Evolutionary conservation across 768 basidiomycete species (phyloP).

Genomic region (Tephrocybe sp.): DNA sequence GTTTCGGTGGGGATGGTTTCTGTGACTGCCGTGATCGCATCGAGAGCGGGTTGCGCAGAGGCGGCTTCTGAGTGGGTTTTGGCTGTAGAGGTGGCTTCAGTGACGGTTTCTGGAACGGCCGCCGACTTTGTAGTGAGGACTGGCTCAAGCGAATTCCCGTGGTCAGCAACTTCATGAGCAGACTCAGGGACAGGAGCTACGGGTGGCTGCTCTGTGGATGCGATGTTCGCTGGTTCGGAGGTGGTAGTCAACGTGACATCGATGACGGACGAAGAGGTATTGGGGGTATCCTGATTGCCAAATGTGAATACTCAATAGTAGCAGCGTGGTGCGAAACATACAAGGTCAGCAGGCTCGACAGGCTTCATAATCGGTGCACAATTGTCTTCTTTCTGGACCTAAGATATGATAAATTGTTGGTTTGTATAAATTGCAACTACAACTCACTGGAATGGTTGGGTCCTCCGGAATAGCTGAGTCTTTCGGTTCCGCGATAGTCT

Average conservation of each 20-base stretch:
- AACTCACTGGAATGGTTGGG: neutral
- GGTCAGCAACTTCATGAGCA: too few species aligned
- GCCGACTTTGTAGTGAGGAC: neutral
- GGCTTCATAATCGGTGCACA: neutral
- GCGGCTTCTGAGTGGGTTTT: neutral
- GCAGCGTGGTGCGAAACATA: constrained; percentile 2
- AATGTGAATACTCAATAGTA: constrained; percentile 2
- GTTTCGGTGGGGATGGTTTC: neutral
- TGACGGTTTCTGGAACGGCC: neutral
- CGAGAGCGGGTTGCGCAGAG: neutral
- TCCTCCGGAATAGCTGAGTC: constrained; percentile 2
- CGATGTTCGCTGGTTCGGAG: too few species aligned
- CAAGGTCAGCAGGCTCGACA: constrained; percentile 2
- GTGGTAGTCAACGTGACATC: neutral
- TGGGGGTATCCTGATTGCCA: neutral
- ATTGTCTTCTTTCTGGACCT: constrained; percentile 8
- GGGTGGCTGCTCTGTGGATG: too few species aligned
- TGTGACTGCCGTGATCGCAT: neutral
- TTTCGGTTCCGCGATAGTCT: constrained; percentile 4
- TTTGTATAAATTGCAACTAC: neutral
- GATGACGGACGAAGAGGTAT: neutral
- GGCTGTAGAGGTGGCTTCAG: neutral
- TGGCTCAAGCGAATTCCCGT: too few species aligned
- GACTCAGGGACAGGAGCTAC: too few species aligned
- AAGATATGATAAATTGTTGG: neutral